A percentile compares a stretch with the other conserved stretches of the same genome.
Conservation (phyloP, 345 rosid species). For the Sisymbrium irio region DNA sequence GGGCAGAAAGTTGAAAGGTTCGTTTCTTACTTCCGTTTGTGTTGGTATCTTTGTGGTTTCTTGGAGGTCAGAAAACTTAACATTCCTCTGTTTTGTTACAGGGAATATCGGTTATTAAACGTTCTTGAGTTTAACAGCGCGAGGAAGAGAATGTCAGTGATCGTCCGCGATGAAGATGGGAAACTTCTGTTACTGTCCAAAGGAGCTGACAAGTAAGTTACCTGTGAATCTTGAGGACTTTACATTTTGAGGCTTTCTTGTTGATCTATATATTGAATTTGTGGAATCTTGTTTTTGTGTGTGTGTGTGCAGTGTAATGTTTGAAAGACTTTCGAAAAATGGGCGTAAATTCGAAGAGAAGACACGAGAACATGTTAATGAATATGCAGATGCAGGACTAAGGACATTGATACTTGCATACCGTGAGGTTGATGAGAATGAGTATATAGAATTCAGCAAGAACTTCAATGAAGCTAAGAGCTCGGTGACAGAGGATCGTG, state of each 20-base stretch:
- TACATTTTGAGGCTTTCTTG: slow-evolving; percentile 19
- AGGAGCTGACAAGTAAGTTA: slow-evolving; percentile 95
- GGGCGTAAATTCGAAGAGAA: slow-evolving; percentile 58
- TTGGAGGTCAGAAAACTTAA: not conserved
- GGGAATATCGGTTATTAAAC: slow-evolving; percentile 61
- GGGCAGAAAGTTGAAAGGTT: slow-evolving; percentile 63
- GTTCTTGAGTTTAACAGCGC: slow-evolving; percentile 70
- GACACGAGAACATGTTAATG: slow-evolving; percentile 63
- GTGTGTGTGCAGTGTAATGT: slow-evolving; percentile 64
- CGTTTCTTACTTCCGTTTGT: not conserved
- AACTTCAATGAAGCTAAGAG: slow-evolving; percentile 70
- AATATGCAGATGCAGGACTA: slow-evolving; percentile 92
- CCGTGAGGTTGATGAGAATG: slow-evolving; percentile 76
- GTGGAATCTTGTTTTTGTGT: not conserved
- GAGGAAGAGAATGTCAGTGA: slow-evolving; percentile 81
- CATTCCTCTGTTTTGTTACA: slow-evolving; percentile 37
- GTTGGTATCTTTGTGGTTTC: not conserved
- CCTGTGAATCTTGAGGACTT: not conserved
- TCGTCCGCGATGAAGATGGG: slow-evolving; percentile 68
- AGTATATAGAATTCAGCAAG: slow-evolving; percentile 60
- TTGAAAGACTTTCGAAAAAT: slow-evolving; percentile 69
- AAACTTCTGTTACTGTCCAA: slow-evolving; percentile 72
- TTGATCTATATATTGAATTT: not conserved
- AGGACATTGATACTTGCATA: slow-evolving; percentile 93
- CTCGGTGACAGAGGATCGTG: slow-evolving; percentile 60